phyloP scores from a whole-genome alignment of 169 alveolate species.

The Neospora caninum region DNA sequence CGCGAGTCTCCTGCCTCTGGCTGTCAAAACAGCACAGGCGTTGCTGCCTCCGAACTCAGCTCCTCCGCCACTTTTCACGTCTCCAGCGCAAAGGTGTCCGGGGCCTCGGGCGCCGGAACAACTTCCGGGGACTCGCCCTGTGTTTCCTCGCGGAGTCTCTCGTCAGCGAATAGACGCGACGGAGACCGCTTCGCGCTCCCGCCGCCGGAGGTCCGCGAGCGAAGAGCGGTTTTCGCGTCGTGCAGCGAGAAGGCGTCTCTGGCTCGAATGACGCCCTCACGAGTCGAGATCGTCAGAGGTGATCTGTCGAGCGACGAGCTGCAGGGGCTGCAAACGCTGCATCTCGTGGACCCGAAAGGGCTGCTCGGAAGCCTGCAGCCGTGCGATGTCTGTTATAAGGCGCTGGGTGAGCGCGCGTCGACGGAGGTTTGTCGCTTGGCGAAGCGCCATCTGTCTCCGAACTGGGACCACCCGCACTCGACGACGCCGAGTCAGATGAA shows the following conservation, averaged over 20 bases:
- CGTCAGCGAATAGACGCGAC: not conserved
- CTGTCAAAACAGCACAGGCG: not conserved
- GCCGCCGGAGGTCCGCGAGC: conserved; percentile 16
- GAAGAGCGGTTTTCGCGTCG: conserved; percentile 43
- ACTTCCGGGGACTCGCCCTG: too few relatives aligned
- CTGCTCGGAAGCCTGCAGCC: conserved; percentile 66
- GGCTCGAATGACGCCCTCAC: conserved; percentile 59
- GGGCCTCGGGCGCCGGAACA: not conserved
- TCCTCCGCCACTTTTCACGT: not conserved
- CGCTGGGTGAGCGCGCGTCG: conserved; percentile 77
- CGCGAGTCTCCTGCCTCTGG: not conserved
- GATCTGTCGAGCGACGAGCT: conserved; percentile 52
- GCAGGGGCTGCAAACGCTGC: conserved; percentile 66
- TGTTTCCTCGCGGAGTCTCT: too few relatives aligned
- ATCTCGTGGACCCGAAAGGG: conserved; percentile 63
- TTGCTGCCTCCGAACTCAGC: too few relatives aligned
- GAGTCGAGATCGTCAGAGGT: conserved; percentile 16
- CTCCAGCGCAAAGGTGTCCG: too few relatives aligned
- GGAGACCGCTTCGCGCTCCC: not conserved
- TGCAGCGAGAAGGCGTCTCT: conserved; percentile 33
- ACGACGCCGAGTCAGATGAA: conserved; percentile 73
- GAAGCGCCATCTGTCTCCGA: conserved; percentile 76
- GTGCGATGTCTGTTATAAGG: conserved; percentile 62
- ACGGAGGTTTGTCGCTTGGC: conserved; percentile 80
- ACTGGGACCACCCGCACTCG: conserved; percentile 82